These are phyloP conservation scores for Naganishia albida DNA, from an alignment of 1,284 basidiomycete species.

Conservation along the genomic window DNA sequence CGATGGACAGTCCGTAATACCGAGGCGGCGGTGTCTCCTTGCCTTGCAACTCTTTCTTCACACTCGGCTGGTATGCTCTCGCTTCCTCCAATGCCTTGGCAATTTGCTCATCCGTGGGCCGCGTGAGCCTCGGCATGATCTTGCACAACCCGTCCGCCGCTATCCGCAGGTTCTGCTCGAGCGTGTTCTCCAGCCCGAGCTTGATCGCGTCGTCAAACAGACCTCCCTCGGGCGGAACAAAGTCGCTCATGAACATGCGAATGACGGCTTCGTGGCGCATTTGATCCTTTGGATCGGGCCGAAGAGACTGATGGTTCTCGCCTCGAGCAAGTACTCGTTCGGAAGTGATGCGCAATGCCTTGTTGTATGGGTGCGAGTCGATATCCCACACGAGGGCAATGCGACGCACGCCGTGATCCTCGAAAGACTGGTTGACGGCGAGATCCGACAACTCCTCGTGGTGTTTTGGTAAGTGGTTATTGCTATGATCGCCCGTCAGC, in stretches of 20 bases:
- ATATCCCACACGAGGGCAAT: constrained; percentile 78
- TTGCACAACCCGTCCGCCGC: constrained; percentile 64
- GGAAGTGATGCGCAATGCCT: constrained; percentile 70
- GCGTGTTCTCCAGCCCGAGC: constrained; percentile 62
- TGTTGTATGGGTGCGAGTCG: constrained; percentile 59
- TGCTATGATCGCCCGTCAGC: constrained; percentile 58
- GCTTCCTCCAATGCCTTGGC: constrained; percentile 63
- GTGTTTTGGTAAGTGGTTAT: constrained; percentile 82
- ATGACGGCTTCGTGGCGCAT: constrained; percentile 77
- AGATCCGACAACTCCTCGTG: constrained; percentile 68
- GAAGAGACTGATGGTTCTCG: constrained; percentile 78
- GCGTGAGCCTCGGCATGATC: constrained; percentile 56
- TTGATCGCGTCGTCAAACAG: constrained; percentile 70
- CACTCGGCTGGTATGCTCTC: constrained; percentile 42
- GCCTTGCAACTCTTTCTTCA: constrained; percentile 54
- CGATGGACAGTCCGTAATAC: constrained; percentile 76
- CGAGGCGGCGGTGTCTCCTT: constrained; percentile 54
- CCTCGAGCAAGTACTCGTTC: constrained; percentile 74
- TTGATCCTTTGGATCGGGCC: constrained; percentile 59
- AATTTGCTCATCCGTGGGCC: constrained; percentile 63
- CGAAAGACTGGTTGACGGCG: constrained; percentile 38
- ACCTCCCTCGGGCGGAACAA: constrained; percentile 65
- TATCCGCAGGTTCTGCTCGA: constrained; percentile 62
- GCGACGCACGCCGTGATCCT: constrained; percentile 60
- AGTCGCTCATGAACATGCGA: constrained; percentile 70